Evolutionary conservation across 1,139 yeast genomes (phyloP).

Genomic region (Candida sanyaensis): DNA sequence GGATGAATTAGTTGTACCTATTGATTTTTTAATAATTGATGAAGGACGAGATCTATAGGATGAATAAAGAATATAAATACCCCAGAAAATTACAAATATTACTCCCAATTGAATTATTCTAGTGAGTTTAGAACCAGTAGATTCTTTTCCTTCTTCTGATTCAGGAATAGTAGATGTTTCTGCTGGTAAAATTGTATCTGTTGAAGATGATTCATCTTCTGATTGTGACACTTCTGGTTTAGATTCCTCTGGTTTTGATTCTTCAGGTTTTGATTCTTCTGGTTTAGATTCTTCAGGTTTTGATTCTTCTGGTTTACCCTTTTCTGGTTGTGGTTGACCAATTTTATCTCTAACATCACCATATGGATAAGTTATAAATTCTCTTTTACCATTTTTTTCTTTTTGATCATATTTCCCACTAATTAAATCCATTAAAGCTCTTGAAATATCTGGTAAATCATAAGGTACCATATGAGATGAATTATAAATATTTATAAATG

Average conservation of each 20-base stretch:
- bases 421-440: conserved; percentile 65
- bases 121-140: conserved; percentile 32
- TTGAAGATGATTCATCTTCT: conserved; percentile 1
- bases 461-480: conserved; percentile 96
- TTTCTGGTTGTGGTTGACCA: conserved; percentile 5
- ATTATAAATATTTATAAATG: conserved; percentile 71
- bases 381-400: conserved; percentile 17
- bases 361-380: conserved; percentile 33
- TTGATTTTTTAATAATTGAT: conserved; percentile 38
- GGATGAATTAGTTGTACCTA: conserved; percentile 24
- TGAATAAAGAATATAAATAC: conserved; percentile 39
- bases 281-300: not conserved
- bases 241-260: not conserved
- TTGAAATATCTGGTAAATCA: conserved; percentile 69
- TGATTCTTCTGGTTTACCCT: no score
- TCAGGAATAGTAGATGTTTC: conserved; percentile 7
- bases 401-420: conserved; percentile 33
- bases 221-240: conserved; percentile 5
- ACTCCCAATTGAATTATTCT: conserved; percentile 45
- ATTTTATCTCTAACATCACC: conserved; percentile 21
- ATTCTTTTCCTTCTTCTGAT: conserved; percentile 10
- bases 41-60: conserved; percentile 44
- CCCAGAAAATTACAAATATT: conserved; percentile 46
- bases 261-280: conserved; percentile 5
- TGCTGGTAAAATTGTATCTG: conserved; percentile 1